phyloP scores from a whole-genome alignment of 129 eudicot species.

The Silybum marianum region DNA sequence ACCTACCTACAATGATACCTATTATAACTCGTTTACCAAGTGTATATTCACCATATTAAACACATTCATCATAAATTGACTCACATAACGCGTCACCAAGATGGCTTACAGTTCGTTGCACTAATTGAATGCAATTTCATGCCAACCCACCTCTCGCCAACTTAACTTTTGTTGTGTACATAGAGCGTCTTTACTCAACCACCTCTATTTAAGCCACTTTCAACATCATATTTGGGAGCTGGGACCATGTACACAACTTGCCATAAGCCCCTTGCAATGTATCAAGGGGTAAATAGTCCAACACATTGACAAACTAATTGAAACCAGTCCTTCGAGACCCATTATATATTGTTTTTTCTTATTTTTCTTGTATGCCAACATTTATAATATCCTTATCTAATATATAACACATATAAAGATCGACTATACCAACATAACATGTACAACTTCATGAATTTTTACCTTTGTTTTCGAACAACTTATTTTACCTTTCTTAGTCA shows the following conservation, averaged over 20 bases:
- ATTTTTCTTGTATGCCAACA: background rate
- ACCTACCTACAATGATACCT: background rate
- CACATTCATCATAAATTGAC: background rate
- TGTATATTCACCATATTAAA: no score
- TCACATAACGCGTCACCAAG: no score
- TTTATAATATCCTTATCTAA: background rate
- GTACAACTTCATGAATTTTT: background rate
- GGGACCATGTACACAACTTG: background rate
- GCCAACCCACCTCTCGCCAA: no score
- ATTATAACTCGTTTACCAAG: no score
- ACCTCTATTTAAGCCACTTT: background rate
- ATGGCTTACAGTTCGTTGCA: background rate
- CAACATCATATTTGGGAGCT: background rate
- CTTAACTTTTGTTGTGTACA: background rate
- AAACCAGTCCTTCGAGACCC: background rate
- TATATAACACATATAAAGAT: background rate
- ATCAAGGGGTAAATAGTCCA: background rate
- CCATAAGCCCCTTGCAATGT: background rate
- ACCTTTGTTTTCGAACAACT: background rate
- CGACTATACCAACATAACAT: background rate
- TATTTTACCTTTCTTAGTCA: background rate
- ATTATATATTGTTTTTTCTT: background rate
- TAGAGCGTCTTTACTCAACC: background rate
- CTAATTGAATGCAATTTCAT: background rate
- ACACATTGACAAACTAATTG: background rate